Evolutionary conservation across 768 basidiomycete species (phyloP).

Genomic region (Stropharia rugosoannulata): DNA sequence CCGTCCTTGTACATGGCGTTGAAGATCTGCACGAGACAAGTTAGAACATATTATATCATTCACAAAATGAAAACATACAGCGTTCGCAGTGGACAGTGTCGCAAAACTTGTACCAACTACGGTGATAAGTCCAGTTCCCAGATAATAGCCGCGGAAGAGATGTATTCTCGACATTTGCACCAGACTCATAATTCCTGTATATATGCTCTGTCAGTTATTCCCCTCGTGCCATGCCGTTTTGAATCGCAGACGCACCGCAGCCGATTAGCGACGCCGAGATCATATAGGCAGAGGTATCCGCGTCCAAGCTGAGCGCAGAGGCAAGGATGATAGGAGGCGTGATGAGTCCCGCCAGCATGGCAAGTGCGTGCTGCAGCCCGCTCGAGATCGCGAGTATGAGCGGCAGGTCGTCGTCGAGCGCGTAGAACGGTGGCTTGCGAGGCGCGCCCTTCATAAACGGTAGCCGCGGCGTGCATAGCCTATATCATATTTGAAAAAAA

Average conservation of each 20-base stretch:
- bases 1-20: conserved; percentile 76
- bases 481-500: background rate
- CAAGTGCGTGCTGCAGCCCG: conserved; percentile 75
- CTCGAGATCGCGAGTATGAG: conserved; percentile 70
- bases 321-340: conserved; percentile 84
- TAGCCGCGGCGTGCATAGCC: conserved; percentile 67
- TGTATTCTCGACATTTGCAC: conserved; percentile 76
- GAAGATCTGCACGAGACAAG: conserved; percentile 52
- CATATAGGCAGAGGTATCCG: conserved; percentile 67
- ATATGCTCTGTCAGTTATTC: background rate
- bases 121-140: conserved; percentile 79
- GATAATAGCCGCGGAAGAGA: conserved; percentile 61
- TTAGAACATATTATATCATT: background rate
- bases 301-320: conserved; percentile 56
- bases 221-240: no score
- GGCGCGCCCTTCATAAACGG: conserved; percentile 49
- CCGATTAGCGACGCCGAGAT: conserved; percentile 79
- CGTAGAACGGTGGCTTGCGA: conserved; percentile 69
- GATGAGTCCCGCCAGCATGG: conserved; percentile 82
- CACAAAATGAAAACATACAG: conserved; percentile 37
- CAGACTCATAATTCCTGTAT: conserved; percentile 67
- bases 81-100: conserved; percentile 70
- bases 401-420: conserved; percentile 69
- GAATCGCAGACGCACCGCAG: conserved; percentile 48
- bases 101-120: conserved; percentile 84